Evolutionary conservation across 192 early-diverging fungal genomes (phyloP).

Genomic region (Diversispora eburnea): DNA sequence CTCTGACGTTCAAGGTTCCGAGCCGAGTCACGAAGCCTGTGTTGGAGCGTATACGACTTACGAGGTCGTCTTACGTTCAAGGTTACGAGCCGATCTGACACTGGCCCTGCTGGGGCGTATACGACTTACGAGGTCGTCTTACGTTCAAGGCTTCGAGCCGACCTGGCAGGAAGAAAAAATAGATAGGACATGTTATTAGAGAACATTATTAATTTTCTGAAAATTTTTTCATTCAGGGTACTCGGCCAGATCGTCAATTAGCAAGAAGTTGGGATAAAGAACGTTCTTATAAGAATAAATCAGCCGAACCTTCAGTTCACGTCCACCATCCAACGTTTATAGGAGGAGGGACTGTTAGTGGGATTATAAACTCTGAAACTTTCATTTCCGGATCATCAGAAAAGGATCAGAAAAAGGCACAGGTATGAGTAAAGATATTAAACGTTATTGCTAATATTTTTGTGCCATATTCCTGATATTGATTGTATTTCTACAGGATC

Average conservation of each 20-base stretch:
- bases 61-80: no score
- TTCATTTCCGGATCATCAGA: constrained; percentile 6
- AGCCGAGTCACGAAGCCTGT: constrained; percentile 27
- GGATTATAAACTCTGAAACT: constrained; percentile 15
- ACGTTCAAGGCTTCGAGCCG: constrained; percentile 6
- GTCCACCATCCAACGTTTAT: constrained; percentile 12
- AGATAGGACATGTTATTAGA: constrained; percentile 13
- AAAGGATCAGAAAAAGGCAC: constrained; percentile 12
- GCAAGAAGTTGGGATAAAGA: constrained; percentile 13
- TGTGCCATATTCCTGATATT: constrained; percentile 6
- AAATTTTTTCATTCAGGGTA: constrained; percentile 17
- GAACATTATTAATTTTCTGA: constrained; percentile 19
- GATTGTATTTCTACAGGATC: constrained; percentile 3
- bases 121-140: neutral
- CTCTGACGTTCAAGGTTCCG: constrained; percentile 23
- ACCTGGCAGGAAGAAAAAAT: constrained; percentile 11
- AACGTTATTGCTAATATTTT: constrained; percentile 14
- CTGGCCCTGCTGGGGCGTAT: constrained; percentile 20
- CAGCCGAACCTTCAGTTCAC: constrained; percentile 9
- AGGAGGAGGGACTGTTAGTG: constrained; percentile 17
- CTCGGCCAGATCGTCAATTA: constrained; percentile 7
- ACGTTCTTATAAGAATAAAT: constrained; percentile 13
- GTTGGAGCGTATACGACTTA: constrained; percentile 16
- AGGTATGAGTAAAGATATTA: constrained; percentile 3
- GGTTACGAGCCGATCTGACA: neutral